These are phyloP conservation scores for Penicillium subrubescens DNA, from an alignment of 495 filamentous ascomycete genomes.

Conservation along the genomic window DNA sequence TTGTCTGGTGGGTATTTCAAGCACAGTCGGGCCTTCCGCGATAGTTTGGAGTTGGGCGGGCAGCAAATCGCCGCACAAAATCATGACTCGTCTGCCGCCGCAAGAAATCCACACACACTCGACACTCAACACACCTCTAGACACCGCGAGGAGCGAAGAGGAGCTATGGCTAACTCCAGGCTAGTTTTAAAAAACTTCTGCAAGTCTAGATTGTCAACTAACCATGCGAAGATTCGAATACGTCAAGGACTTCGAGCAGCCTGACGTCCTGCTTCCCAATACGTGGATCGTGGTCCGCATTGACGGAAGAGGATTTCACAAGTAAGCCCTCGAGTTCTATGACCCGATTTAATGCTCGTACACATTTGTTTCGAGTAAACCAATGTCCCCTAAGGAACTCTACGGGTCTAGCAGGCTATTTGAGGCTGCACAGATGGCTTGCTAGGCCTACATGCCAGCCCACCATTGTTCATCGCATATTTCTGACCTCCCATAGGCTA, in stretches of 20 bases:
- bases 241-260: constrained; percentile 84
- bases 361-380: background rate
- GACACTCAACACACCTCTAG: constrained; percentile 7
- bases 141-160: constrained; percentile 3
- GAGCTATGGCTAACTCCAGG: constrained; percentile 67
- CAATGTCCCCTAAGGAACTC: background rate
- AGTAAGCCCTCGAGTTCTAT: constrained; percentile 51
- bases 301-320: constrained; percentile 90
- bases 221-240: constrained; percentile 75
- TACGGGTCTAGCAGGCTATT: background rate
- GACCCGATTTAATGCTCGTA: background rate
- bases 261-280: constrained; percentile 76
- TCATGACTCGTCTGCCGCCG: constrained; percentile 17
- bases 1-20: no score
- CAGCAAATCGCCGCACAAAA: constrained; percentile 29
- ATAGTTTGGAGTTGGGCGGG: constrained; percentile 16
- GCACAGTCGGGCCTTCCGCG: constrained; percentile 6
- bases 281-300: constrained; percentile 94
- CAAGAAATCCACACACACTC: constrained; percentile 7
- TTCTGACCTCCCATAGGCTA: constrained; percentile 53
- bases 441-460: background rate
- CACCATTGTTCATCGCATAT: background rate
- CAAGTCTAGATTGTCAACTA: constrained; percentile 1
- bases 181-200: constrained; percentile 24
- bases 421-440: background rate